phyloP scores from a whole-genome alignment of 78 protist genomes.

The Corallochytrium limacisporum region DNA sequence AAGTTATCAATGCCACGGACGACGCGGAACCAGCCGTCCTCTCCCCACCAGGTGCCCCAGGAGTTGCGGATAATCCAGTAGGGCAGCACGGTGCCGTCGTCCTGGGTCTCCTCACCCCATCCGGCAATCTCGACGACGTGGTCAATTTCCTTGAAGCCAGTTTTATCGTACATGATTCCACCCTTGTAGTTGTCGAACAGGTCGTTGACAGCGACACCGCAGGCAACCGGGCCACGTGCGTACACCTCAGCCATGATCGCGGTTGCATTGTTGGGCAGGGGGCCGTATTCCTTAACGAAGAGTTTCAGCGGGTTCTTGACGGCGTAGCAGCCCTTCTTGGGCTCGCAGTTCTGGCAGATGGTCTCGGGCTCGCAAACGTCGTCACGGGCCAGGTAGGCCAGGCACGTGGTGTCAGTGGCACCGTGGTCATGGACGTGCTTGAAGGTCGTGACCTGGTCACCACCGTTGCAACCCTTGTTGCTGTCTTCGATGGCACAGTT shows the following conservation, averaged over 20 bases:
- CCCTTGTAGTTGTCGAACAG: conserved; percentile 1
- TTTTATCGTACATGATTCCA: conserved; percentile 4
- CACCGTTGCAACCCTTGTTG: conserved; percentile 44
- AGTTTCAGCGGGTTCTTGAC: too few relatives aligned
- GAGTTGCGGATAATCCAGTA: conserved; percentile 58
- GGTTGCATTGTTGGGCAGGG: background rate
- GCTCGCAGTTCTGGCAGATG: background rate
- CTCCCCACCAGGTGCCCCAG: conserved; percentile 63
- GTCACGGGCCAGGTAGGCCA: conserved; percentile 29
- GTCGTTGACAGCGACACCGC: conserved; percentile 30
- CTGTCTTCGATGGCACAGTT: conserved; percentile 37
- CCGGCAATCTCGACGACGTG: conserved; percentile 1
- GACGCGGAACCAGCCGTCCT: conserved; percentile 57
- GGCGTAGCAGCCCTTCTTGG: background rate
- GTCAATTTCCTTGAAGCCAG: background rate
- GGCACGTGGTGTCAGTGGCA: conserved; percentile 28
- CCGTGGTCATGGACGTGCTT: conserved; percentile 3
- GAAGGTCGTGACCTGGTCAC: background rate
- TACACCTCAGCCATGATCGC: conserved; percentile 51
- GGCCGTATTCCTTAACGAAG: too few relatives aligned
- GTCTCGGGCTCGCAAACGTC: too few relatives aligned
- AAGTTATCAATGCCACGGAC: conserved; percentile 20
- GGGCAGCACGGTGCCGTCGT: too few relatives aligned
- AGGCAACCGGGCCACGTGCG: conserved; percentile 60
- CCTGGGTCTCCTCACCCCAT: conserved; percentile 12